Evolutionary conservation across 192 early-diverging fungal genomes (phyloP), one percentile per base, ranked within the genome.

Genomic region (Coemansia sp.): DNA sequence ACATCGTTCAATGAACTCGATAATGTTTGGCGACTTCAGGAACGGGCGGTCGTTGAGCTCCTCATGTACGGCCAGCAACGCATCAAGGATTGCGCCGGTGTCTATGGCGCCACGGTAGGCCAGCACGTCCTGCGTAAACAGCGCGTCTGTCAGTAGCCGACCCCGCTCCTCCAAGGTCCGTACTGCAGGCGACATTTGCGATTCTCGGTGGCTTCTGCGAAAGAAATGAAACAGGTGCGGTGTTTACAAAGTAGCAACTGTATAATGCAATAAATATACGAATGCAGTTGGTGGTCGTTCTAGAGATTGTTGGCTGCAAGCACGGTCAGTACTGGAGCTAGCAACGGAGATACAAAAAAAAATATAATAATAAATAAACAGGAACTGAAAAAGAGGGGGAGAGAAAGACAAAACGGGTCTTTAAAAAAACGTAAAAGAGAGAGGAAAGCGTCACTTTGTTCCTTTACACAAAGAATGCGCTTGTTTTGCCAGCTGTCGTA

Each of bases 101-200:
- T 79, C 77, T 9, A 74, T 62, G 52, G 71, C 77, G 0, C 77
- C 77, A n/a, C 72, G 77, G 69, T 79, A 74, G 33, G 77, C 77
- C 45, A 79, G 35, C 32, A 74, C 69, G 57, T 79, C 69, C 13
- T 63, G 58, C 15, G 71, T 69, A 55, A 65, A 61, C 46, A 79
- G 59, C 32, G 77, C 64, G 20, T 70, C 67, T 5, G 65, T 42
- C 46, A 79, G 62, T 61, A 38, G 53, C 52, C 62, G 69, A 11
- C 77, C 71, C 11, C 77, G 64, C 42, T 79, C 77, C 54, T 74
- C 71, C 9, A 79, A 63, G 22, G 67, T 62, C 65, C 57, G 66
- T 22, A 62, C 65, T 2, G 60, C 70, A 10, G 70, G 69, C 8
- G 55, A 57, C 55, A 57, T 57, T 29, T 57, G 29, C 33, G 55